These are phyloP conservation scores for Adansonia madagascariensis DNA, from an alignment of 441 rosid species.

Conservation along the genomic window DNA sequence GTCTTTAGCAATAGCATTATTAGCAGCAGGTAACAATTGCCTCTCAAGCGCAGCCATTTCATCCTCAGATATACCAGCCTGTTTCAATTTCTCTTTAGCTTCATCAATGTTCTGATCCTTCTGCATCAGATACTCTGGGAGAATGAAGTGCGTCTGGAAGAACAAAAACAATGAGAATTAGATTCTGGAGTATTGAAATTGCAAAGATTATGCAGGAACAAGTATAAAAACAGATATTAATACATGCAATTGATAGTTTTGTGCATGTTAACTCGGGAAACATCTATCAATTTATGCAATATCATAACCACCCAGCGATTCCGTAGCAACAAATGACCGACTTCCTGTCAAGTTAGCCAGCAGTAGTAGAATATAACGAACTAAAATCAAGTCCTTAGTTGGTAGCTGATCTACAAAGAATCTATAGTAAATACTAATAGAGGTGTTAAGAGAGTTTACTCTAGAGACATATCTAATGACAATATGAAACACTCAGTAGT, in stretches of 20 bases:
- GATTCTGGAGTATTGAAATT: background rate
- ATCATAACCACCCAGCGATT: background rate
- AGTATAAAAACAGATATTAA: background rate
- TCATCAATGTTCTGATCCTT: constrained; percentile 89
- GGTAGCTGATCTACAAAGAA: background rate
- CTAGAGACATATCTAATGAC: background rate
- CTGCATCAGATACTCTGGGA: constrained; percentile 86
- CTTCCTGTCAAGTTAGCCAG: background rate
- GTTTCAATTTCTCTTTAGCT: constrained; percentile 83
- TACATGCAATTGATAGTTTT: background rate
- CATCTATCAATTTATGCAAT: background rate
- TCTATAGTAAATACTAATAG: background rate
- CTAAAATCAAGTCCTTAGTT: background rate
- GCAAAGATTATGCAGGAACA: constrained; percentile 17
- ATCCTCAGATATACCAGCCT: constrained; percentile 79
- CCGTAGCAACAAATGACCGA: background rate
- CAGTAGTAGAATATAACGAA: background rate
- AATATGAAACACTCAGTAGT: background rate
- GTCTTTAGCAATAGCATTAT: constrained; percentile 44
- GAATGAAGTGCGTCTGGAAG: constrained; percentile 75
- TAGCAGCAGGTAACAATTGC: constrained; percentile 65
- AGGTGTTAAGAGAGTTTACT: background rate
- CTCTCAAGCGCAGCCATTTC: constrained; percentile 95
- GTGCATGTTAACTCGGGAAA: background rate
- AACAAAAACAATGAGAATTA: constrained; percentile 4